Evolutionary conservation across 768 basidiomycete species (phyloP).

Genomic region (Mycena latifolia): DNA sequence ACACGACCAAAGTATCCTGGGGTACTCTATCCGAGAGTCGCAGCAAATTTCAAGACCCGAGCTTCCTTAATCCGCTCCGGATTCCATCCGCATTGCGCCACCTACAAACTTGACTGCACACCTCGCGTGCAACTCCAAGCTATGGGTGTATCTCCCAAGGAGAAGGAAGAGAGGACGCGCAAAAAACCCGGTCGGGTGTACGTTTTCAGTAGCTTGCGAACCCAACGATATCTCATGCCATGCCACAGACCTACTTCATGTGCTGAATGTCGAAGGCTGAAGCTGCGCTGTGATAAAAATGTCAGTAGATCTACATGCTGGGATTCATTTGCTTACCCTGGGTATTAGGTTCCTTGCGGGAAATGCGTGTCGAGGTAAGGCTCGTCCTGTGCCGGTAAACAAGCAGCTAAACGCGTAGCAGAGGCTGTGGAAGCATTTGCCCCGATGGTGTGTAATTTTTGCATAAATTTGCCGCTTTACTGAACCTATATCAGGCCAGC

Average conservation of each 20-base stretch:
- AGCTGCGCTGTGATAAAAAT: slow-evolving; percentile 75
- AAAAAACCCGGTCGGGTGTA: slow-evolving; percentile 37
- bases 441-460: slow-evolving; percentile 69
- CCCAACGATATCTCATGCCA: background rate
- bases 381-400: background rate
- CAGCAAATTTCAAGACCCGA: too few relatives aligned
- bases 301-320: slow-evolving; percentile 46
- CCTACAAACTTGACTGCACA: too few relatives aligned
- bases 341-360: slow-evolving; percentile 76
- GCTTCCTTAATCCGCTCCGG: too few relatives aligned
- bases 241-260: slow-evolving; percentile 59
- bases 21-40: too few relatives aligned
- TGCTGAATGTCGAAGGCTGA: slow-evolving; percentile 68
- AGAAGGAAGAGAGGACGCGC: slow-evolving; percentile 32
- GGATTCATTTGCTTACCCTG: slow-evolving; percentile 14
- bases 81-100: too few relatives aligned
- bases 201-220: background rate
- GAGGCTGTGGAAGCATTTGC: slow-evolving; percentile 82
- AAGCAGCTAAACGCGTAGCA: slow-evolving; percentile 1
- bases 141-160: slow-evolving; percentile 26
- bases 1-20: too few relatives aligned
- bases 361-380: slow-evolving; percentile 69
- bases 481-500: slow-evolving; percentile 9
- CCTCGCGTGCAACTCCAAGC: background rate
- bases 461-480: slow-evolving; percentile 11